Percentiles rank a stretch among this genome's conserved stretches.
Evolutionary conservation across 805 yeast genomes (phyloP).

Genomic region (Kluyveromyces nonfermentans): DNA sequence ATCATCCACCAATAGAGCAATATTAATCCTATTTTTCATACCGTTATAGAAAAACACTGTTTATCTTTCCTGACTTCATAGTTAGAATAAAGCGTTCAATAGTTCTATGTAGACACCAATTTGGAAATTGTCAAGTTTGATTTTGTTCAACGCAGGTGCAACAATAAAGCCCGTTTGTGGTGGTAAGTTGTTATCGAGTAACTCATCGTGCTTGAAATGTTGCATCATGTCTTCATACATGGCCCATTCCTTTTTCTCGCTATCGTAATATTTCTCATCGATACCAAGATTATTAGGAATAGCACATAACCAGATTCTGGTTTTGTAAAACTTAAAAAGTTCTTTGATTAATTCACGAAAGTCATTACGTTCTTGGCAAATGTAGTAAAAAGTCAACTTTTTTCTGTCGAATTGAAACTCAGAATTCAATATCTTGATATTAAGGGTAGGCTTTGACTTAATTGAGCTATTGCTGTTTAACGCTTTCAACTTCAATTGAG

Average conservation of each 20-base stretch:
- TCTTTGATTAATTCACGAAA: slow-evolving; percentile 67
- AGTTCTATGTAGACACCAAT: slow-evolving; percentile 30
- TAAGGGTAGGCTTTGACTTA: slow-evolving; percentile 27
- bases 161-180: slow-evolving; percentile 8
- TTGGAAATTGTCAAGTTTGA: slow-evolving; percentile 29
- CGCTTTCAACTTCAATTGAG: slow-evolving; percentile 42
- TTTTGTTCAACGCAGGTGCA: slow-evolving; percentile 24
- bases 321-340: slow-evolving; percentile 64
- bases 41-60: too few relatives aligned
- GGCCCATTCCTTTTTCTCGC: slow-evolving; percentile 23
- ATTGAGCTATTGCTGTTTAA: slow-evolving; percentile 17
- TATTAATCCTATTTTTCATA: too few relatives aligned
- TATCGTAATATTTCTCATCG: slow-evolving; percentile 24
- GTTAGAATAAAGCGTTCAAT: slow-evolving; percentile 21
- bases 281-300: slow-evolving; percentile 34
- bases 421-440: slow-evolving; percentile 57
- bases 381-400: slow-evolving; percentile 64
- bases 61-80: too few relatives aligned
- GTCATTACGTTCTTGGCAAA: slow-evolving; percentile 57
- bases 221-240: slow-evolving; percentile 30
- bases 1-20: too few relatives aligned
- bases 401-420: slow-evolving; percentile 79
- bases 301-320: slow-evolving; percentile 79
- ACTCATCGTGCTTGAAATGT: slow-evolving; percentile 21
- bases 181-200: slow-evolving; percentile 9